Base-by-base conservation (phyloP, 306 rosid species). In the Ormosia semicastrata region DNA sequence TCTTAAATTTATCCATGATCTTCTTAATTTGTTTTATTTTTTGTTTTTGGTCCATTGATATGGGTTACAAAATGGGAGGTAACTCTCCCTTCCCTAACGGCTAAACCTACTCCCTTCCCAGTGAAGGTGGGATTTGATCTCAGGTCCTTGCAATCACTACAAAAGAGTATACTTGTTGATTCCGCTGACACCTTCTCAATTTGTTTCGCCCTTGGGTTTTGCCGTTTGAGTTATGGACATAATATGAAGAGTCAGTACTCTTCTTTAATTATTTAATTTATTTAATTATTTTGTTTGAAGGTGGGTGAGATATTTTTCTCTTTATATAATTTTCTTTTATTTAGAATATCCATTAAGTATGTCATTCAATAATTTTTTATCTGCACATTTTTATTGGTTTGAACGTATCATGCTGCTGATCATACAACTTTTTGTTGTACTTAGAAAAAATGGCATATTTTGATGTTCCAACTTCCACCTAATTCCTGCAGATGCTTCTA, bases 401-500 rank as follows among this genome's bases (percentile, higher is more conserved):
- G 52, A 49, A 32, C 18, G 18, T 36, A 73, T 47, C 7, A 5
- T 60, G 60, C 24, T 13, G 18, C 47, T 59, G 37, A 49, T 72
- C 46, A 34, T 67, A 13, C 72, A 66, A 30, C 4, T 71, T 43
- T 33, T 13, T 76, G 47, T 67, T 66, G 6, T 73, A 54, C 66
- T 41, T 47, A 15, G 59, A 84, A 39, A 75, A 82, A 65, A 18
- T 71, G 75, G 73, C 6, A 57, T 59, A 12, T 76, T 69, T 73
- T 79, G 2, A 66, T 40, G 44, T 54, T 77, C 78, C 59, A 66
- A 72, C 76, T 70, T 80, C 77, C 73, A 77, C 53, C 59, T 32
- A 65, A 81, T 78, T 86, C 80, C 29, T 90, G 91, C 92, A 95
- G 99, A 85, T 95, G 93, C 96, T 85, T 66, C 75, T 93, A 76